A percentile compares a stretch with the other conserved stretches of the same genome.
These are phyloP conservation scores for Termitomyces sp. DNA, from an alignment of 768 basidiomycete genomes.

Conservation along the genomic window DNA sequence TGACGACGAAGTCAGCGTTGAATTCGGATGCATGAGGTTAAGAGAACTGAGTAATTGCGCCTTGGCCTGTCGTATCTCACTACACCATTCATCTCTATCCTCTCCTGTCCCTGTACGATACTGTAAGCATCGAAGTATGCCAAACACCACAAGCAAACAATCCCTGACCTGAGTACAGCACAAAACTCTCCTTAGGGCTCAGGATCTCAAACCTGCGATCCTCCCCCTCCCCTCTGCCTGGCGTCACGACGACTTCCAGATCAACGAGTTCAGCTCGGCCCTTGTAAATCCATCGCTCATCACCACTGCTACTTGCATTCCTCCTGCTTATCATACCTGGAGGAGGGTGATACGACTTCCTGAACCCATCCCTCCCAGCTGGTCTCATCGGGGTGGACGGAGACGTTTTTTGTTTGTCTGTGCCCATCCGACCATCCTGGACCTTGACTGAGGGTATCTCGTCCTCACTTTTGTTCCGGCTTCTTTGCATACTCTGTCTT, in stretches of 20 bases:
- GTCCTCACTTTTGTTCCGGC: conserved; percentile 57
- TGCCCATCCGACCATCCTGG: background rate
- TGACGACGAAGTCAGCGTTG: conserved; percentile 73
- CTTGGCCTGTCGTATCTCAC: conserved; percentile 66
- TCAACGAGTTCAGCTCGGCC: conserved; percentile 69
- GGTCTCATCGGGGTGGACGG: conserved; percentile 16
- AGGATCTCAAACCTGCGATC: conserved; percentile 65
- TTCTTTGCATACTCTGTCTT: conserved; percentile 33
- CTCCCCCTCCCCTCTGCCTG: conserved; percentile 40
- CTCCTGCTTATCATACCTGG: conserved; percentile 28
- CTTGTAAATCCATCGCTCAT: conserved; percentile 72
- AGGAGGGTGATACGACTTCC: conserved; percentile 22
- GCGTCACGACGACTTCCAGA: conserved; percentile 62
- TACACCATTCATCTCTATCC: conserved; percentile 63
- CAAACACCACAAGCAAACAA: background rate
- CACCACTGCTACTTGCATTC: conserved; percentile 36
- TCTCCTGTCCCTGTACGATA: conserved; percentile 38
- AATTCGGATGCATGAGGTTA: conserved; percentile 69
- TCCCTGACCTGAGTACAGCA: conserved; percentile 58
- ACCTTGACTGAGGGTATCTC: conserved; percentile 33
- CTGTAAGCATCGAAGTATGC: background rate
- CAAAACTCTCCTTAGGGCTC: conserved; percentile 75
- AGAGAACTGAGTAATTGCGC: conserved; percentile 63
- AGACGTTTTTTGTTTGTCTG: conserved; percentile 7
- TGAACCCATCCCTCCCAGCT: conserved; percentile 5